Base-by-base conservation (phyloP, 2,329 filamentous ascomycete species). In the Aspergillus sp. region DNA sequence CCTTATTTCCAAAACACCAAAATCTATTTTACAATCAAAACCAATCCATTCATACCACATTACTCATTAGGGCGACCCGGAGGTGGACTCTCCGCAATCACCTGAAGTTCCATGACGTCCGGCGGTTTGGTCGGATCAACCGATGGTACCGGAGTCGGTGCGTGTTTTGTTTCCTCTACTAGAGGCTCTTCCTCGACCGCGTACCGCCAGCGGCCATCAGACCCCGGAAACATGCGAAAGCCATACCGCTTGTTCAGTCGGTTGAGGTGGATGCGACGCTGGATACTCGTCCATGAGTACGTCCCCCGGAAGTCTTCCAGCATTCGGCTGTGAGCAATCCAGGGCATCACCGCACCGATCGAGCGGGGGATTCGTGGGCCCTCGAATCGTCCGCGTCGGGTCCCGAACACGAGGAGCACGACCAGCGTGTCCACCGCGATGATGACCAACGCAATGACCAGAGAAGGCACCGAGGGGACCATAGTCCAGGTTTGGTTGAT, bases 281-380 rank as follows among this genome's bases (percentile, higher is more conserved):
- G 51, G 4, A 54, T 45, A 50, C 55, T 69, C 2, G 55, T 65
- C 67, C 66, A 69, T 6, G 45, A 35, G 36, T 68, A 65, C 1
- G 65, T 70, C 22, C 64, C 54, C 10, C 56, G 56, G 32, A 70
- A 68, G 36, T 70, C 67, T 17, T 55, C 44, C 4, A 67, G 57
- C 66, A 70, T 69, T 22, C 60, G 64, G 44, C 65, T 69, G 40
- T 69, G 65, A 3, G 66, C 64, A 20, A 70, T 57, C 67, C 67
- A 70, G 1, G 67, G 67, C 9, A 70, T 64, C 5, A 70, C 56
- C 2, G 66, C 58, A 6, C 67, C 67, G 17, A 70, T 66, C 2
- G 67, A 69, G 6, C 66, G 65, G 3, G 67, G 67, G 50, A 70
- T 66, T 9, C 67, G 60, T 3, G 67, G 67, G 1, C 62, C 66